phyloP scores from a whole-genome alignment of 1,284 basidiomycete species.

The Athelia sp. region DNA sequence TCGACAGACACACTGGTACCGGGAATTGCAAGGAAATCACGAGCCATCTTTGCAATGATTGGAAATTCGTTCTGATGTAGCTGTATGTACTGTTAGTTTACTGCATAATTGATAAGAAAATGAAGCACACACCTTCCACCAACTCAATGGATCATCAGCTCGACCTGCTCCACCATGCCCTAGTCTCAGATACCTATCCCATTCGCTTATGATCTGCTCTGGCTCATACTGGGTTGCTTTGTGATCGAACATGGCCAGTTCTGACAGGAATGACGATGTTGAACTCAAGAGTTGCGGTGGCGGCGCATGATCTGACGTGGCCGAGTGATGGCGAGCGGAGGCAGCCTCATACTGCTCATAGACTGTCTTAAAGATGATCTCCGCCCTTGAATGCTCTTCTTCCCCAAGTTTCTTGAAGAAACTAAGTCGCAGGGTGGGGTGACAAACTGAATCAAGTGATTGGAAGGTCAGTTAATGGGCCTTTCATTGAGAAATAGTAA shows the following conservation, averaged over 20 bases:
- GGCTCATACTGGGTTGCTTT: no score
- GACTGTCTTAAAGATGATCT: no score
- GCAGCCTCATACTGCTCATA: neutral
- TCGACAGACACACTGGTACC: conserved; percentile 28
- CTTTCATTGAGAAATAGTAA: conserved; percentile 3
- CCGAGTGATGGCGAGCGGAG: neutral
- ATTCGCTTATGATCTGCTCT: conserved; percentile 1
- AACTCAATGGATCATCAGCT: conserved; percentile 4
- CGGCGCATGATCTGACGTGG: neutral
- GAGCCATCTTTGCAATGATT: conserved; percentile 22
- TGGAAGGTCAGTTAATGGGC: conserved; percentile 2
- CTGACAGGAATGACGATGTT: no score
- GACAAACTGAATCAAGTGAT: neutral
- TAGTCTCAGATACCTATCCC: conserved; percentile 1
- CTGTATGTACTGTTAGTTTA: conserved; percentile 3
- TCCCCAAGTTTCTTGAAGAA: neutral
- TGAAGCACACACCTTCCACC: conserved; percentile 13
- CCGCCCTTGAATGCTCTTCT: no score
- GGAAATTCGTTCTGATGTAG: conserved; percentile 15
- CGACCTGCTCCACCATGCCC: neutral
- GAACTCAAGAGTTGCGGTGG: no score
- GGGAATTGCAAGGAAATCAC: conserved; percentile 28
- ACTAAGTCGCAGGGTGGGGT: neutral
- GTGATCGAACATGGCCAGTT: no score
- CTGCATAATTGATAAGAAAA: neutral